Base-by-base conservation (phyloP, 2,329 filamentous ascomycete species). In the Trichoderma gracile region DNA sequence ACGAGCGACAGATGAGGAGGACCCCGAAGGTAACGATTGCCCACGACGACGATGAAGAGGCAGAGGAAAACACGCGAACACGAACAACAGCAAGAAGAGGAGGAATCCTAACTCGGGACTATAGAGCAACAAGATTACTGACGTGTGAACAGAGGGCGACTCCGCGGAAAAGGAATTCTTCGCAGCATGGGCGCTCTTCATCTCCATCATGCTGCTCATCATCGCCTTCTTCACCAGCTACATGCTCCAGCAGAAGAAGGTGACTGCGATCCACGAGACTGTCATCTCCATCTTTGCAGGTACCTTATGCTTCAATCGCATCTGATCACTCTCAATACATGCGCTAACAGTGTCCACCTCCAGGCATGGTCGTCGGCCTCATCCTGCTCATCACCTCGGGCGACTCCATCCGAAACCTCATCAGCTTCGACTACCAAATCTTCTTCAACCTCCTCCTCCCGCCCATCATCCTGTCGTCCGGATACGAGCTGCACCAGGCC, bases 381-480 rank as follows among this genome's bases (percentile, higher is more conserved):
- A 85, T 96, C 66, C 87, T 99, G 65, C 87, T 95, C 73, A 81
- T 97, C 68, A 91, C 88, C 49, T 89, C 90, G 59, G 89, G 90
- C 69, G 89, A 92, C 67, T 92, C 90, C 68, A 93, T 99, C 71
- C 89, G 93, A 76, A 91, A 91, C 74, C 88, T 92, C 68, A 93
- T 99, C 73, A 96, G 90, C 78, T 99, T 99, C 82, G 91, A 98
- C 80, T 97, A 97, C 76, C 93, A 98, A 75, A 97, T 98, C 82
- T 99, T 99, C 83, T 99, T 99, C 84, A 99, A 99, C 78, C 86
- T 99, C 52, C 86, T 99, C 14, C 90, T 99, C n/a, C 95, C 95
- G 43, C 95, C 95, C 64, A 99, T 99, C 75, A 99, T 99, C 75
- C 84, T 99, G 30, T 94, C 93, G 17, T 97, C 94, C 17, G 95